Evolutionary conservation across 352 stramenopile species (phyloP).

Genomic region (Pythium folliculosum): DNA sequence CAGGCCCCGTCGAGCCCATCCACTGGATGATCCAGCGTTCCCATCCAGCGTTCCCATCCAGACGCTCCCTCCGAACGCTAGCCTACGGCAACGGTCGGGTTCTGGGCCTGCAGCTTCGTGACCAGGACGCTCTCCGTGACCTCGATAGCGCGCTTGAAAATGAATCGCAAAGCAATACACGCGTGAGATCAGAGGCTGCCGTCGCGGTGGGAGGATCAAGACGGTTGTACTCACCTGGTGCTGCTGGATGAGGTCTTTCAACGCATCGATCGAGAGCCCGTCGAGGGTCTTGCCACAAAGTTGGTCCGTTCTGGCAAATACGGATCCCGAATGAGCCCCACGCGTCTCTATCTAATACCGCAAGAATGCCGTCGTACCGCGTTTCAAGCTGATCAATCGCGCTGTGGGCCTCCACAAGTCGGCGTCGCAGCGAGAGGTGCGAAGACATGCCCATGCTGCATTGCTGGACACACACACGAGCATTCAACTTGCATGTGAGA

Average conservation of each 20-base stretch:
- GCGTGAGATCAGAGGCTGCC: too few relatives aligned
- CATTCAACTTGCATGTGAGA: neutral
- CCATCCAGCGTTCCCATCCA: too few relatives aligned
- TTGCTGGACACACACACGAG: constrained; percentile 22
- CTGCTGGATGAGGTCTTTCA: constrained; percentile 63
- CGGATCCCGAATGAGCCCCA: neutral
- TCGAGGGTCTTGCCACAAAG: constrained; percentile 46
- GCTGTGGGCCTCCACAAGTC: constrained; percentile 14
- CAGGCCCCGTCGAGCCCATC: too few relatives aligned
- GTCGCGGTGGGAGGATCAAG: neutral
- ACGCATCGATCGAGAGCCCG: constrained; percentile 29
- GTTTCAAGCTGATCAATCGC: constrained; percentile 23
- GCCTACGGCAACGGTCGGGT: constrained; percentile 1
- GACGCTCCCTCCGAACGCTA: too few relatives aligned
- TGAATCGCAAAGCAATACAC: neutral
- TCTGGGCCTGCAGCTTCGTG: constrained; percentile 47
- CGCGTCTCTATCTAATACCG: too few relatives aligned
- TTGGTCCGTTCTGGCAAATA: constrained; percentile 30
- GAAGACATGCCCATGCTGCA: constrained; percentile 29
- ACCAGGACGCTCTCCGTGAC: constrained; percentile 55
- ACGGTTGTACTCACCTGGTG: constrained; percentile 43
- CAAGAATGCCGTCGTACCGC: too few relatives aligned
- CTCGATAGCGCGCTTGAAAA: constrained; percentile 43
- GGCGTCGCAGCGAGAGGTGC: constrained; percentile 19
- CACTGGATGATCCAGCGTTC: too few relatives aligned